A percentile compares a stretch with the other conserved stretches of the same genome.
phyloP scores from a whole-genome alignment of 2,329 filamentous ascomycete species.

The Cladosporium sp. region DNA sequence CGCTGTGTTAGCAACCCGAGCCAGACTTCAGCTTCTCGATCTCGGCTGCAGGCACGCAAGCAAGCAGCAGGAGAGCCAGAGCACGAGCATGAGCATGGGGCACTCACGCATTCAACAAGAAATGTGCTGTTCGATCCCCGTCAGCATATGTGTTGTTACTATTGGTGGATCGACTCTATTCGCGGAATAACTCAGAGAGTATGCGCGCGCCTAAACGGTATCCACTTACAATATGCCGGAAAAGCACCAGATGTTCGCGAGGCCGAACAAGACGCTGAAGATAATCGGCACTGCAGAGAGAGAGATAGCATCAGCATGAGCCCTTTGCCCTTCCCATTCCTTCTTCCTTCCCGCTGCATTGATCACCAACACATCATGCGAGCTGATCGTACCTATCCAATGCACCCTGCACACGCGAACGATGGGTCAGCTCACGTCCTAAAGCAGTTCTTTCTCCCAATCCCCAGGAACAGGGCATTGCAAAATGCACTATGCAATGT shows the following conservation, averaged over 20 bases:
- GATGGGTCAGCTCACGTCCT: conserved; percentile 31
- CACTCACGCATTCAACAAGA: conserved; percentile 62
- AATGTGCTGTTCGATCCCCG: conserved; percentile 67
- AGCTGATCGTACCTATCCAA: conserved; percentile 47
- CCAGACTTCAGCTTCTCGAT: conserved; percentile 3
- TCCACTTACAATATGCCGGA: conserved; percentile 55
- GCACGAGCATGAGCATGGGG: not conserved
- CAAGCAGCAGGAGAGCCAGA: not conserved
- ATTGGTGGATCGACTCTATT: not conserved
- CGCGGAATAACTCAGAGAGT: conserved; percentile 1
- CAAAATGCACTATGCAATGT: conserved; percentile 3
- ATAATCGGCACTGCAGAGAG: conserved; percentile 48
- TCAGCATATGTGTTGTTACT: conserved; percentile 22
- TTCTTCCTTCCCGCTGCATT: conserved; percentile 8
- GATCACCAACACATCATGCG: conserved; percentile 20
- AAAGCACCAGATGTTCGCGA: conserved; percentile 67
- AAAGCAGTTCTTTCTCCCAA: conserved; percentile 6
- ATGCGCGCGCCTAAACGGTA: not conserved
- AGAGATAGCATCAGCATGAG: conserved; percentile 11
- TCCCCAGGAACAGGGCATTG: conserved; percentile 22
- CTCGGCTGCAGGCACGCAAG: conserved; percentile 12
- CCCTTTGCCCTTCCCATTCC: not conserved
- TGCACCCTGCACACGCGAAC: conserved; percentile 43
- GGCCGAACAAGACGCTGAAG: conserved; percentile 49
- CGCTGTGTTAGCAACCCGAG: conserved; percentile 14